phyloP scores from a whole-genome alignment of 2,329 filamentous ascomycete genomes.

The Pseudocercospora ulei region DNA sequence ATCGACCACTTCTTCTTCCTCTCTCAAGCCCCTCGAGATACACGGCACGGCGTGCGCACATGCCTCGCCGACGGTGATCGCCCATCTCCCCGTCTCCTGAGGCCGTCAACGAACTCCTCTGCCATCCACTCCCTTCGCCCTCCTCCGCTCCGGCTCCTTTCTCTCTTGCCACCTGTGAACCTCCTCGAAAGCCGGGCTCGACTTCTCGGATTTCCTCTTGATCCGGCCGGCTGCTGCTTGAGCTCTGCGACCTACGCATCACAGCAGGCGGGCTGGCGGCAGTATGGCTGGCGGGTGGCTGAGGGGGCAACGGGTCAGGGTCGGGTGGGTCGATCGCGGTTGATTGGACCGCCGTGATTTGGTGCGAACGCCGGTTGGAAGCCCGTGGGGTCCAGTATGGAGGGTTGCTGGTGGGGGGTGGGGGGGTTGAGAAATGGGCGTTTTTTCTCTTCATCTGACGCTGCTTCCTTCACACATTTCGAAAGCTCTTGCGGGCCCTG shows the following conservation, averaged over 20 bases:
- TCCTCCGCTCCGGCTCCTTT: constrained; percentile 2
- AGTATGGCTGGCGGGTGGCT: neutral
- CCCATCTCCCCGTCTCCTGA: constrained; percentile 1
- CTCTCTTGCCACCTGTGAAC: constrained; percentile 1
- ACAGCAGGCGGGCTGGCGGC: constrained; percentile 11
- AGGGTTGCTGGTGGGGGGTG: too few relatives aligned
- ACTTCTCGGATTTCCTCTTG: constrained; percentile 10
- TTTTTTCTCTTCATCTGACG: too few relatives aligned
- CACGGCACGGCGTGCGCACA: too few relatives aligned
- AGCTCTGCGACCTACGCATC: constrained; percentile 6
- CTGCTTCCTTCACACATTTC: constrained; percentile 8
- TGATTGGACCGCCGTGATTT: neutral
- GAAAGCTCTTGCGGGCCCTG: constrained; percentile 21
- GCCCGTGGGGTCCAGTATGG: neutral
- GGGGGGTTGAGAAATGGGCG: too few relatives aligned
- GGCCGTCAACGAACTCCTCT: too few relatives aligned
- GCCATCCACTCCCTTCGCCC: constrained; percentile 9
- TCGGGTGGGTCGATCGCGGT: neutral
- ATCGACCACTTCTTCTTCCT: too few relatives aligned
- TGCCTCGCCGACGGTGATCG: neutral
- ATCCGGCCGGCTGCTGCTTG: constrained; percentile 8
- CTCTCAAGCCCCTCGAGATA: too few relatives aligned
- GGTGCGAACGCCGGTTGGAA: too few relatives aligned
- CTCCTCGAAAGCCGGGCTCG: constrained; percentile 7
- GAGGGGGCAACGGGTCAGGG: constrained; percentile 1